A percentile compares a stretch with the other conserved stretches of the same genome.
Conservation (phyloP, 1,284 basidiomycete species). For the Naganishia sp. region DNA sequence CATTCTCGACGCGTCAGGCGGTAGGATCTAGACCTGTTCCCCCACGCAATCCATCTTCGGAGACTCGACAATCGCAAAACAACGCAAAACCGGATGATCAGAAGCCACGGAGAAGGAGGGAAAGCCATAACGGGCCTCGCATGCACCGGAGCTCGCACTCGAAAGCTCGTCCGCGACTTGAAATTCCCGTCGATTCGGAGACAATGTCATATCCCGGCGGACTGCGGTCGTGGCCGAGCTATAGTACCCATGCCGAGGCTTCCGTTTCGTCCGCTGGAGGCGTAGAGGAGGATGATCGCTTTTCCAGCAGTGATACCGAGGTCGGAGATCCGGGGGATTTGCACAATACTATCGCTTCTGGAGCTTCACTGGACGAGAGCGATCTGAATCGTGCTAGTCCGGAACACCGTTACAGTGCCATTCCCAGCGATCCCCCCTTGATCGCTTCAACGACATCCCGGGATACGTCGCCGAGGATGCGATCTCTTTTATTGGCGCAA, state of each 20-base stretch:
- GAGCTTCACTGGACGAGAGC: too few relatives aligned
- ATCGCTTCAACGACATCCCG: background rate
- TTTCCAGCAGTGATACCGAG: constrained; percentile 22
- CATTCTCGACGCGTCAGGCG: constrained; percentile 8
- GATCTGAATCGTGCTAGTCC: background rate
- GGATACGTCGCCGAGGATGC: too few relatives aligned
- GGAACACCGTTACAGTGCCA: background rate
- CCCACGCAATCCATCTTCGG: background rate
- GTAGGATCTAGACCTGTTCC: background rate
- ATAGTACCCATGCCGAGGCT: constrained; percentile 16
- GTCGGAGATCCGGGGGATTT: background rate
- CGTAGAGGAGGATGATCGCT: constrained; percentile 12
- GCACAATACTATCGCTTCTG: too few relatives aligned
- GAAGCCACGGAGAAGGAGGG: constrained; percentile 1
- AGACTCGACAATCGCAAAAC: background rate
- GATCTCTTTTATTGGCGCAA: too few relatives aligned
- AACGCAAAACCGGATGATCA: background rate
- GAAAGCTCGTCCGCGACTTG: too few relatives aligned
- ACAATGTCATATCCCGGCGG: background rate
- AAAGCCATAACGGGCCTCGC: background rate
- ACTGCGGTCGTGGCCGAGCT: background rate
- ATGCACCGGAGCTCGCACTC: background rate
- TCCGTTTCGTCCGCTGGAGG: constrained; percentile 17
- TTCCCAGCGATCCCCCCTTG: background rate
- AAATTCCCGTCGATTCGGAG: background rate